phyloP scores from a whole-genome alignment of 805 yeast genomes.

The Candida yuanshanica region DNA sequence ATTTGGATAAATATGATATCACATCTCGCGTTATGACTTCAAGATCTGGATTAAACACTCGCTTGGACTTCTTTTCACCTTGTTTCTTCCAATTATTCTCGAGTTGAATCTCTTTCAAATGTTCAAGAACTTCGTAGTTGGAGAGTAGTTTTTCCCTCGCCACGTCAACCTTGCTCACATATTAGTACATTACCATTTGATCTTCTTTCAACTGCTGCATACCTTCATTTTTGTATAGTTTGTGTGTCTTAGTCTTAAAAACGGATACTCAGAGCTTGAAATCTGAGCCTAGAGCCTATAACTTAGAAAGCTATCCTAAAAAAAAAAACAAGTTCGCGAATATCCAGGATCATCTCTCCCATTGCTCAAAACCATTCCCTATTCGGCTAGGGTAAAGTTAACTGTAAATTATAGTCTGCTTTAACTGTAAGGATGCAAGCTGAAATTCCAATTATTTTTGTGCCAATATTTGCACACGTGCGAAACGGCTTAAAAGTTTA shows the following conservation, averaged over 20 bases:
- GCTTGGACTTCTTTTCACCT: constrained; percentile 17
- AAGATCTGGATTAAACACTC: constrained; percentile 28
- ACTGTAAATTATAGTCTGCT: too few relatives aligned
- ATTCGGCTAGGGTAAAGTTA: too few relatives aligned
- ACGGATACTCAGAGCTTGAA: too few relatives aligned
- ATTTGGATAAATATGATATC: constrained; percentile 14
- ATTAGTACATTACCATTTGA: background rate
- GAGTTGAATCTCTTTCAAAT: constrained; percentile 38
- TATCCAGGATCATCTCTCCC: too few relatives aligned
- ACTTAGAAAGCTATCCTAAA: background rate
- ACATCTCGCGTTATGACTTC: constrained; percentile 31
- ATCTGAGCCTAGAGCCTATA: too few relatives aligned
- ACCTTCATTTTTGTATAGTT: background rate
- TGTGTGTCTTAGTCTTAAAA: background rate
- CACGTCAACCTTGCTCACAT: constrained; percentile 26
- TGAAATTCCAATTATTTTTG: background rate
- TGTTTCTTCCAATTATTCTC: constrained; percentile 28
- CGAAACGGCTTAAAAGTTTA: too few relatives aligned
- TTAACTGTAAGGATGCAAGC: background rate
- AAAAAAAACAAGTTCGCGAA: background rate
- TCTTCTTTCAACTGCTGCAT: constrained; percentile 1
- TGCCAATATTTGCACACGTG: too few relatives aligned
- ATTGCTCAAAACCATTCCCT: background rate
- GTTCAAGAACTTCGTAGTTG: constrained; percentile 51
- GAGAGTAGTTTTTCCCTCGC: constrained; percentile 50